A percentile compares a stretch with the other conserved stretches of the same genome.
These are phyloP conservation scores for Coelastrella sp. DNA, from an alignment of 139 green algal species.

Conservation along the genomic window DNA sequence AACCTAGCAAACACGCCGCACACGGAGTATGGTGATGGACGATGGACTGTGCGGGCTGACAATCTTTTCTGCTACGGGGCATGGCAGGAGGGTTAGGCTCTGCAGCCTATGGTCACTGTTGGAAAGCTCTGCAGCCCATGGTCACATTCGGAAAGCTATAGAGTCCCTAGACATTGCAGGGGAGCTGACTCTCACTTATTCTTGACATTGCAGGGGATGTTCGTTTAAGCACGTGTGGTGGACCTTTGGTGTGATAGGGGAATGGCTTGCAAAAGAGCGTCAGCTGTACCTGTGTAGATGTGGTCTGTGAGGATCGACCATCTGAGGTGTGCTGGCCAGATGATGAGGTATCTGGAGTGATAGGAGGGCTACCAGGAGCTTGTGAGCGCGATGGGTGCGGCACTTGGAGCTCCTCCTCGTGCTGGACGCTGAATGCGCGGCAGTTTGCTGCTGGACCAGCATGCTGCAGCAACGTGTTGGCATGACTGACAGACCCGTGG, in stretches of 20 bases:
- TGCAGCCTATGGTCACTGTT: too few species aligned
- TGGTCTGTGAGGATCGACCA: constrained; percentile 2
- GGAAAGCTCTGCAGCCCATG: too few species aligned
- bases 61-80: too few species aligned
- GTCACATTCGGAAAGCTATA: too few species aligned
- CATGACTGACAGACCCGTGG: neutral
- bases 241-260: neutral
- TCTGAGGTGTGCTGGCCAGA: neutral
- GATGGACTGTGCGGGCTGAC: too few species aligned
- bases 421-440: neutral
- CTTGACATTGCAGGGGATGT: too few species aligned
- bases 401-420: neutral
- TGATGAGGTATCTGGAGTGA: neutral
- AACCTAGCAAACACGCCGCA: too few species aligned
- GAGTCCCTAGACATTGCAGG: too few species aligned
- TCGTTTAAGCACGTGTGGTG: neutral
- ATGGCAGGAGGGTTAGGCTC: too few species aligned
- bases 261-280: neutral
- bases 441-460: neutral
- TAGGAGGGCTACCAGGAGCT: neutral
- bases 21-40: too few species aligned
- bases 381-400: neutral
- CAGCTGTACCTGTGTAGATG: constrained; percentile 15
- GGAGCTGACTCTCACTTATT: too few species aligned
- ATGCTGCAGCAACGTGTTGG: neutral